Base-by-base conservation (phyloP, 2,329 filamentous ascomycete species). In the Ampelomyces quisqualis region DNA sequence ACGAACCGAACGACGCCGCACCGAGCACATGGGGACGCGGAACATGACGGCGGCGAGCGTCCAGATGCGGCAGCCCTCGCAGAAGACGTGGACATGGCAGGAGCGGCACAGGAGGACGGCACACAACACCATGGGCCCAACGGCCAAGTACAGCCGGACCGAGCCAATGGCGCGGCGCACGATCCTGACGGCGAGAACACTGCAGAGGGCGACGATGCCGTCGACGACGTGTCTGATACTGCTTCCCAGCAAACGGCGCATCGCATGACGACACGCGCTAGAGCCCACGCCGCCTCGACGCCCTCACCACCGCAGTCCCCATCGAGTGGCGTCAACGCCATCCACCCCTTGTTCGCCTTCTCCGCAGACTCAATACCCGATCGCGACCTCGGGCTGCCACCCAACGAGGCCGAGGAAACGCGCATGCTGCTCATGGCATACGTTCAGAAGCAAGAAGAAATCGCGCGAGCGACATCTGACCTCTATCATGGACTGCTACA, bases 381-480 rank as follows among this genome's bases (percentile, higher is more conserved):
- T 62, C 77, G 83, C 40, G 82, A 90, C 60, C 72, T 87, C 26
- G 85, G 85, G 2, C 77, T 94, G 2, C 86, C 87, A 1, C 75
- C 82, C 13, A 70, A 74, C 18, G 88, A 93, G 69, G 88, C 88
- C 1, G 86, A 90, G 51, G 86, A 93, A 45, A 82, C 88, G 29
- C 81, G 88, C 43, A 79, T 84, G 42, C 70, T 90, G 13, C 74
- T 93, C 34, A 78, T 88, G 51, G 72, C 88, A 8, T 91, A 88
- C 62, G 82, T 91, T 18, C 88, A 91, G 58, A 91, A 91, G 66
- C 88, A 93, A 61, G 88, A 93, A 58, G 88, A 93, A 64, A 81
- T 91, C 2, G 84, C 86, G 40, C 81, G 87, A 4, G 83, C 85
- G 6, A 78, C 84, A 1, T 77, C 80, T 40, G 79, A 77, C 45